Conservation (phyloP, 179 eudicot species). For the Patellifolia procumbens region DNA sequence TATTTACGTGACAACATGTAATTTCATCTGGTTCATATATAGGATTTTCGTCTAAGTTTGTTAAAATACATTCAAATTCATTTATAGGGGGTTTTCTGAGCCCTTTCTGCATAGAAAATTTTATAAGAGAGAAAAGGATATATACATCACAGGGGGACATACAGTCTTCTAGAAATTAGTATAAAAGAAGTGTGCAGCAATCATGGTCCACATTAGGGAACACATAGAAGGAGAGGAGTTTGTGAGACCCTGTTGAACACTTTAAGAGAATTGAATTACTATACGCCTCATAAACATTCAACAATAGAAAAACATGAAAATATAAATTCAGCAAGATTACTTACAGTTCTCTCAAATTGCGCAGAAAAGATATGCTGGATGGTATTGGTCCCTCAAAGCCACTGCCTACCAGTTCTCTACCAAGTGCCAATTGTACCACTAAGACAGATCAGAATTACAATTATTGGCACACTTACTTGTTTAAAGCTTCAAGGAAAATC, state of each 20-base stretch:
- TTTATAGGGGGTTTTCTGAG: background rate
- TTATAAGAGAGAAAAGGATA: background rate
- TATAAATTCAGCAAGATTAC: constrained; percentile 10
- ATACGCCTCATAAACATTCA: background rate
- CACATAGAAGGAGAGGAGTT: background rate
- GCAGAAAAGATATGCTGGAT: constrained; percentile 34
- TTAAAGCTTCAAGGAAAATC: background rate
- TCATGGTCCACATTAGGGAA: background rate
- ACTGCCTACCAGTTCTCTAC: constrained; percentile 41
- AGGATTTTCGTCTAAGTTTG: background rate
- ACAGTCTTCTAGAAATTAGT: background rate
- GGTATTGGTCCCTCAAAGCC: constrained; percentile 62
- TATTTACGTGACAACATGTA: background rate
- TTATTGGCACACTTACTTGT: background rate
- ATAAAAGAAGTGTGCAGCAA: background rate
- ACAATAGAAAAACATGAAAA: background rate
- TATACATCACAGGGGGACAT: background rate
- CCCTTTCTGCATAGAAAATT: background rate
- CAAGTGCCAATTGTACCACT: background rate
- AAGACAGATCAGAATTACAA: background rate
- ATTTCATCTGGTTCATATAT: background rate
- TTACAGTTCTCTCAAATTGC: constrained; percentile 33
- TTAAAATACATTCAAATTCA: background rate
- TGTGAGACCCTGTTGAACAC: background rate
- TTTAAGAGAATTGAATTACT: background rate